Evolutionary conservation across 2,329 filamentous ascomycete species (phyloP).

Genomic region (Capronia epimyces): DNA sequence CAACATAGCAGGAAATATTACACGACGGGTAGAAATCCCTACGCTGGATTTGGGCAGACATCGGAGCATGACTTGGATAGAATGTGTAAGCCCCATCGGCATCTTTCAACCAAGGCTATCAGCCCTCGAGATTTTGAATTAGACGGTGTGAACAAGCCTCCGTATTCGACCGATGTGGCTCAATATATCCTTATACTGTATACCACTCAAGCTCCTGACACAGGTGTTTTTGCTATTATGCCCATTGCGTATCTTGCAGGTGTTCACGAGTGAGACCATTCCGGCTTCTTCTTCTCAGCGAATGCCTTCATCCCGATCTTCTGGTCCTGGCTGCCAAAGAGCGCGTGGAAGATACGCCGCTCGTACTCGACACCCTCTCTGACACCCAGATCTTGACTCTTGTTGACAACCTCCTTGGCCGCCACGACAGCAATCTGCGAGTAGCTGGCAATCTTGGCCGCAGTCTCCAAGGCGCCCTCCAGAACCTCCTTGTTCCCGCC

Average conservation of each 20-base stretch:
- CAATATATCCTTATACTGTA: too few relatives aligned
- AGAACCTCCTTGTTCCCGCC: conserved; percentile 72
- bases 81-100: too few relatives aligned
- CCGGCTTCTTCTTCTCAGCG: conserved; percentile 85
- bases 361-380: conserved; percentile 93
- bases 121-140: too few relatives aligned
- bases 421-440: conserved; percentile 82
- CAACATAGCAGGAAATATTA: too few relatives aligned
- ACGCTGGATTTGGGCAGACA: too few relatives aligned
- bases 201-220: background rate
- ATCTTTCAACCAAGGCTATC: too few relatives aligned
- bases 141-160: too few relatives aligned
- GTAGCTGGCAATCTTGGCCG: conserved; percentile 82
- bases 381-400: conserved; percentile 86
- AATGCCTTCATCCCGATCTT: conserved; percentile 97
- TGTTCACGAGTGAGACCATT: conserved; percentile 60
- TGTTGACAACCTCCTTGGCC: conserved; percentile 97
- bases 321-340: conserved; percentile 94
- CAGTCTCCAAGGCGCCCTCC: conserved; percentile 72
- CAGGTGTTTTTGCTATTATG: too few relatives aligned
- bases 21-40: too few relatives aligned
- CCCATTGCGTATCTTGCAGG: too few relatives aligned
- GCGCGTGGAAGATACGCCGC: conserved; percentile 80
- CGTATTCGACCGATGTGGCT: too few relatives aligned
- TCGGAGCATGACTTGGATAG: too few relatives aligned